Evolutionary conservation across 768 basidiomycete species (phyloP), one percentile per base, ranked within the genome.

Genomic region (Panaeolus papilionaceus): DNA sequence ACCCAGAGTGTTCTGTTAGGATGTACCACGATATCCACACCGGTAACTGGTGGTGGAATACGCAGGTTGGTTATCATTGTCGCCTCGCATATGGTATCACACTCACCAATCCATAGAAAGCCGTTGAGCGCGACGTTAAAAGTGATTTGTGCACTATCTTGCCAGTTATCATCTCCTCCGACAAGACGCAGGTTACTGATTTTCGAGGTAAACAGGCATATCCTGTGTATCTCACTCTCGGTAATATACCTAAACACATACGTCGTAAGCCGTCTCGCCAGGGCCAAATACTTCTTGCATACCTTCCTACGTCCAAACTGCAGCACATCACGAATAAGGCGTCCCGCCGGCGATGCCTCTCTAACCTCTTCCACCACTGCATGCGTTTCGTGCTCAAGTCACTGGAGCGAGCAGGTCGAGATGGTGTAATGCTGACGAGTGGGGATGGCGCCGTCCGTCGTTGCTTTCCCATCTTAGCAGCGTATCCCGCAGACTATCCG

Each of bases 1-100:
- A 82, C 65, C 70, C 64, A 0, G 71, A 75, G 1, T 38, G 73
- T 9, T 74, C 45, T 1, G 61, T 65, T 0, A 67, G 77, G 0
- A 12, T 83, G 0, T 84, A 77, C 64, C 75, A 79, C 67, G 83
- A 86, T 38, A 80, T 86, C 78, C 76, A 84, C 51, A 85, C 83
- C 0, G 83, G 80, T 0, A 76, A 79, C 61, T 87, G 86, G 86
- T 86, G 85, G 86, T 86, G 84, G 84, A 42, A 54, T 9, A 80
- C 75, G 2, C 85, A 86, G 75, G 85, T 84, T 68, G 14, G 78
- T 68, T 20, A 23, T 63, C 42, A 28, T 49, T 26, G 18, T 42
- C 40, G 28, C n/a, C 39, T 63, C 37, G 9, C 11, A 33, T 64
- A 61, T 44, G 38, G 20, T 40, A 39, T 47, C 40, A 77, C 28